Percentiles rank a stretch among this genome's conserved stretches.
phyloP scores from a whole-genome alignment of 495 filamentous ascomycete species.

The Antarctomyces pellizariae region DNA sequence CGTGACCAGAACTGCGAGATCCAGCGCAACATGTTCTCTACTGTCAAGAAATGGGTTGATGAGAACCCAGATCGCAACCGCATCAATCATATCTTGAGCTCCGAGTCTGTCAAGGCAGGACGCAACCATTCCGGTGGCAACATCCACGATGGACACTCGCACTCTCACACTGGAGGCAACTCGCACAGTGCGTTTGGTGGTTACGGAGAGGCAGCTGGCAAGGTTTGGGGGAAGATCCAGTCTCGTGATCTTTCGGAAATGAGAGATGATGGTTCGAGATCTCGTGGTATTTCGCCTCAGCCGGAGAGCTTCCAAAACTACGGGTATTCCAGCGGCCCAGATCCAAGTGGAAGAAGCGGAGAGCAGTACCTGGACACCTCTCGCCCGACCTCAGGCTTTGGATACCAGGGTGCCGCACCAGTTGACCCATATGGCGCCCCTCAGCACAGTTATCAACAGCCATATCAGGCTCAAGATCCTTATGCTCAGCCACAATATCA shows the following conservation, averaged over 20 bases:
- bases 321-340: too few relatives aligned
- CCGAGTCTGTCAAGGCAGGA: conserved; percentile 57
- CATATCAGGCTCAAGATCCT: too few relatives aligned
- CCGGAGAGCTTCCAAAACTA: too few relatives aligned
- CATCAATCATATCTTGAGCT: conserved; percentile 45
- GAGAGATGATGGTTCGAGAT: conserved; percentile 10
- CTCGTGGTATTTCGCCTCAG: too few relatives aligned
- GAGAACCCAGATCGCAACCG: conserved; percentile 35
- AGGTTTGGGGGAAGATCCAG: conserved; percentile 27
- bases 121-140: conserved; percentile 38
- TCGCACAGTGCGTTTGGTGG: conserved; percentile 20
- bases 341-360: too few relatives aligned
- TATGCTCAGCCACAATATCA: too few relatives aligned
- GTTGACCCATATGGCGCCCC: too few relatives aligned
- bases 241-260: conserved; percentile 19
- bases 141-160: conserved; percentile 5
- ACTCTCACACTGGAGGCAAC: conserved; percentile 9
- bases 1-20: conserved; percentile 49
- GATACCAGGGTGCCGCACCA: too few relatives aligned
- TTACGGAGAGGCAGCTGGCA: conserved; percentile 24
- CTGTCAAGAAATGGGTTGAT: conserved; percentile 54
- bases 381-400: too few relatives aligned
- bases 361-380: too few relatives aligned
- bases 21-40: conserved; percentile 67
- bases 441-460: too few relatives aligned